phyloP scores from a whole-genome alignment of 2,329 filamentous ascomycete genomes.

The Aspergillus hortae region DNA sequence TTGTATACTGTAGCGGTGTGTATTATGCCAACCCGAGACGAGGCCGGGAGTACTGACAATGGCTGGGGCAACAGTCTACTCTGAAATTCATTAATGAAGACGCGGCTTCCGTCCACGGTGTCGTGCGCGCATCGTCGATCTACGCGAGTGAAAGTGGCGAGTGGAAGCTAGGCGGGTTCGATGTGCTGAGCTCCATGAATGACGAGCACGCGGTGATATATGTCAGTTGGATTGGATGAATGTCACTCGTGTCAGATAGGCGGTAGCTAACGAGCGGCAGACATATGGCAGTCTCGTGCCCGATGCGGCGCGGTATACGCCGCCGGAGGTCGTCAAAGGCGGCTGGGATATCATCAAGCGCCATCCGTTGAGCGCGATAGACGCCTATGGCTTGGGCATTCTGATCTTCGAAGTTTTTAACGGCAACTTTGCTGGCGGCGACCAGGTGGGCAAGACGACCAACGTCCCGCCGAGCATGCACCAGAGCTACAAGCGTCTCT shows the following conservation, averaged over 20 bases:
- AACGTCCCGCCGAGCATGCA: slow-evolving; percentile 85
- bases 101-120: slow-evolving; percentile 85
- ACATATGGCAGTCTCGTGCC: slow-evolving; percentile 84
- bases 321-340: slow-evolving; percentile 77
- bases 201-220: slow-evolving; percentile 94
- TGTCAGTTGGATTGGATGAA: slow-evolving; percentile 42
- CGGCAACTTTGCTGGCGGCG: slow-evolving; percentile 69
- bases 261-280: slow-evolving; percentile 40
- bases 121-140: slow-evolving; percentile 77
- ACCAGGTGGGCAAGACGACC: slow-evolving; percentile 82
- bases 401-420: slow-evolving; percentile 91
- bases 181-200: slow-evolving; percentile 89
- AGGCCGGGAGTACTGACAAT: not conserved
- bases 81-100: slow-evolving; percentile 96
- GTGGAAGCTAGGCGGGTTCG: slow-evolving; percentile 94
- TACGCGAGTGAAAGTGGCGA: slow-evolving; percentile 96
- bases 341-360: slow-evolving; percentile 93
- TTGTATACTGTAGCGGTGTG: slow-evolving; percentile 76
- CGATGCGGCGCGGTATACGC: slow-evolving; percentile 77
- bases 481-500: slow-evolving; percentile 81
- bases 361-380: slow-evolving; percentile 74
- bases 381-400: slow-evolving; percentile 81
- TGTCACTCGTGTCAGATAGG: not conserved
- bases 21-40: not conserved
- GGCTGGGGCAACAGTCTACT: slow-evolving; percentile 51